Base-by-base conservation (phyloP, 768 basidiomycete genomes). In the Galerina marginata region DNA sequence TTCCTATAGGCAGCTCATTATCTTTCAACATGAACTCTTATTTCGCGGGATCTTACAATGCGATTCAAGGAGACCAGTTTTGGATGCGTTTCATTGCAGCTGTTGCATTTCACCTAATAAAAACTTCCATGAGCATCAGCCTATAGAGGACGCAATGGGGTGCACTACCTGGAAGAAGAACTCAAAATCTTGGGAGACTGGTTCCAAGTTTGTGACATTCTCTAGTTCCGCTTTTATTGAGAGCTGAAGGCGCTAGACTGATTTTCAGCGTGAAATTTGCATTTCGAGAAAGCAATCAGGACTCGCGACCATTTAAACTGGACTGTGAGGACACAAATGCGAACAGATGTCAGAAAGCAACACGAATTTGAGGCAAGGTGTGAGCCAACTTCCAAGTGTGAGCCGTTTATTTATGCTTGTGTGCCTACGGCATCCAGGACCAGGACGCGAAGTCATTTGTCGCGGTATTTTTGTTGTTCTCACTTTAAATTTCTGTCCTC, bases 211-310 rank as follows among this genome's bases (percentile, higher is more conserved):
- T 9, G 91, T 90, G 60, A 93, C 86, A 64, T 90, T 89, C 71
- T 94, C 91, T 45, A 95, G 81, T 3, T 91, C 89, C 10, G 92
- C 93, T 74, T 87, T 87, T 72, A 92, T 90, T 47, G 86, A 88
- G 33, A 91, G 77, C 61, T 79, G 77, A 12, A 92, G 79, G 58
- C 77, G 82, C 89, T 89, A 60, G 10, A 46, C 53, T 65, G 29
- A 56, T 49, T 43, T 52, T 50, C 52, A 68, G 53, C 61, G 55
- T 62, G 44, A 56, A 46, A n/a, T 23, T 47, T 45, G 44, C 25
- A 33, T 26, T 54, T 15, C 43, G 14, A 11, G 47, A 46, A 20
- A 25, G 44, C 33, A 29, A 23, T 46, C 15, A 40, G 40, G 49
- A 79, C 85, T 74, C 66, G 86, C 86, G 66, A 87, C 85, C 84